Base-by-base conservation (phyloP, 208 protist species). In the Crithidia sp. region DNA sequence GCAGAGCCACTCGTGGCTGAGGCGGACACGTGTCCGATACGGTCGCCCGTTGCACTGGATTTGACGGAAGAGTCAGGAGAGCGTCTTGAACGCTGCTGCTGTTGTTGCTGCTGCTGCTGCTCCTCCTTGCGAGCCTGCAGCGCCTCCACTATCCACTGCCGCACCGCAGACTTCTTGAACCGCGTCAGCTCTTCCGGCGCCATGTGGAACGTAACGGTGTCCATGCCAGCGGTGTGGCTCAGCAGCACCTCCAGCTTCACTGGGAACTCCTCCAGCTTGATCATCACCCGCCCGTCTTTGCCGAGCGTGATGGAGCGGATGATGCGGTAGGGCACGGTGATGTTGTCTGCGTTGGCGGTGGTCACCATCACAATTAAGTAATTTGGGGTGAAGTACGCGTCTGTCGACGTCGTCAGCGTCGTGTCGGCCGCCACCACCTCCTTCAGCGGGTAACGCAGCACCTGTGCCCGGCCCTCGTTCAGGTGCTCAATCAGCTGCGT, bases 361-460 rank as follows among this genome's bases (percentile, higher is more conserved):
- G 84, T 95, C 43, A 96, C 76, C 74, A 97, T 82, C 40, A 94
- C 80, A 58, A 93, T 84, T 57, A 96, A 75, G 79, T 93, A 96
- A 72, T 95, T 71, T 5, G 84, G 83, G 17, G 89, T 92, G 70
- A 97, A 97, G 78, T 90, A 96, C 10, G 81, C 89, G 17, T 87
- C 81, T 0, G 89, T 93, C 12, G 73, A 64, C 39, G 78, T 87
- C 3, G 84, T 84, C 61, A 96, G 77, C 28, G 76, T 83, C 57
- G 90, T 89, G 40, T 87, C 82, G 12, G 86, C 93, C 16, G 90
- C 90, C 44, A 86, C 77, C 13, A 91, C 84, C 58, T 88, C 79
- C 59, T 72, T 82, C 17, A 97, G 60, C 17, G 79, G 73, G 71
- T 90, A 97, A 13, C 76, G 83, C 64, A 93, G 76, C 58, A 95